Evolutionary conservation across 495 filamentous ascomycete species (phyloP).

Genomic region (Trichoderma reesei): DNA sequence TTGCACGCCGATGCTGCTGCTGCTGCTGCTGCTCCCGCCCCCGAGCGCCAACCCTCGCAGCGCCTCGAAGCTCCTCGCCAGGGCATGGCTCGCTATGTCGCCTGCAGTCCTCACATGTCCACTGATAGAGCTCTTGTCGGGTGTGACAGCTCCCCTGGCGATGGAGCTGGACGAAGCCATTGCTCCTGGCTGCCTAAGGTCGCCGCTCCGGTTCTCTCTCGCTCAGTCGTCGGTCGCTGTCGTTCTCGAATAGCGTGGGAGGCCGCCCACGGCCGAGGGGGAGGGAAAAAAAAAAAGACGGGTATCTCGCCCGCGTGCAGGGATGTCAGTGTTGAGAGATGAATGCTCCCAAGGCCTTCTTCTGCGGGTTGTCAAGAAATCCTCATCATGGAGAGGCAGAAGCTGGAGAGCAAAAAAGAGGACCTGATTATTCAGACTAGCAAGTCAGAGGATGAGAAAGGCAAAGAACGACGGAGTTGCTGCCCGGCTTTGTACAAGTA

Average conservation of each 20-base stretch:
- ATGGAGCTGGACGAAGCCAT: not conserved
- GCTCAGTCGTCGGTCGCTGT: too few species aligned
- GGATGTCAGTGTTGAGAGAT: not conserved
- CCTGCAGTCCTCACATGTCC: not conserved
- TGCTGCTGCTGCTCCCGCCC: not conserved
- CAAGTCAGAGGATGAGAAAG: not conserved
- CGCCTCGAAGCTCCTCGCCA: not conserved
- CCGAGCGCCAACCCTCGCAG: not conserved
- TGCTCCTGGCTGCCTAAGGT: not conserved
- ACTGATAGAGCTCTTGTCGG: not conserved
- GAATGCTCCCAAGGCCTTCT: not conserved
- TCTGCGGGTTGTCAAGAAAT: not conserved
- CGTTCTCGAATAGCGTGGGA: not conserved
- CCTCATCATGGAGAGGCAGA: not conserved
- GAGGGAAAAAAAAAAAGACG: not conserved
- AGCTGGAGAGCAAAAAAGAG: not conserved
- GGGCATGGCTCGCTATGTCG: not conserved
- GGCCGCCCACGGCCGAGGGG: conserved; percentile 1
- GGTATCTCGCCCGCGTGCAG: conserved; percentile 1
- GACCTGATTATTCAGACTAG: not conserved
- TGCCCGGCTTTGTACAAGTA: not conserved
- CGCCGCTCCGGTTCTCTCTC: not conserved
- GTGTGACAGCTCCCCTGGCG: not conserved
- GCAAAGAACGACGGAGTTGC: not conserved
- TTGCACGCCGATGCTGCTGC: not conserved